These are phyloP conservation scores for Darksidea phi DNA, from an alignment of 495 filamentous ascomycete species.

Conservation along the genomic window DNA sequence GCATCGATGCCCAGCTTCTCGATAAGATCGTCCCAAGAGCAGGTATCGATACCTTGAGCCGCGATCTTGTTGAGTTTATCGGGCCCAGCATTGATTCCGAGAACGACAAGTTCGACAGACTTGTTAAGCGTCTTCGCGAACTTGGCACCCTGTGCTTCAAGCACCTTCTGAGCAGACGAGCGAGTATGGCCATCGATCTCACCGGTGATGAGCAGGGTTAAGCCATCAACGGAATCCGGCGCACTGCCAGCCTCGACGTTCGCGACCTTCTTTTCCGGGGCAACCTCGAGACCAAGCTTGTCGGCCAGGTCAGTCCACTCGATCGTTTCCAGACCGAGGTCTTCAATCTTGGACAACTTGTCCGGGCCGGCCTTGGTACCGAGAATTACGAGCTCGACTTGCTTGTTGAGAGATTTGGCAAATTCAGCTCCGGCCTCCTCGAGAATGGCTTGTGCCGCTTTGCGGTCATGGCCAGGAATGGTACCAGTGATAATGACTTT, in stretches of 20 bases:
- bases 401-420: slow-evolving; percentile 26
- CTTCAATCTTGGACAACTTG: slow-evolving; percentile 23
- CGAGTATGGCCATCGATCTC: slow-evolving; percentile 23
- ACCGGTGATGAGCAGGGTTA: slow-evolving; percentile 21
- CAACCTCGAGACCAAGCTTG: slow-evolving; percentile 17
- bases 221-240: slow-evolving; percentile 23
- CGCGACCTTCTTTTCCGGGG: slow-evolving; percentile 15
- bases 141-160: slow-evolving; percentile 17
- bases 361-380: slow-evolving; percentile 19
- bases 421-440: slow-evolving; percentile 14
- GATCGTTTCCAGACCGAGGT: slow-evolving; percentile 20
- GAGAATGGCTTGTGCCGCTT: slow-evolving; percentile 10
- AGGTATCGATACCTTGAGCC: slow-evolving; percentile 12
- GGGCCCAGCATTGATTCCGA: slow-evolving; percentile 22
- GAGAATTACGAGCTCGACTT: slow-evolving; percentile 25
- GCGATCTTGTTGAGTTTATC: slow-evolving; percentile 25
- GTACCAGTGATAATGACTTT: slow-evolving; percentile 26
- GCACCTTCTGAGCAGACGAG: slow-evolving; percentile 13
- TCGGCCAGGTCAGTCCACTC: slow-evolving; percentile 23
- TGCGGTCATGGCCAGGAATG: slow-evolving; percentile 20
- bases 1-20: slow-evolving; percentile 20
- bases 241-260: slow-evolving; percentile 16
- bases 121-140: slow-evolving; percentile 29
- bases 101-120: slow-evolving; percentile 19
- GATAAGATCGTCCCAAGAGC: slow-evolving; percentile 18